phyloP scores from a whole-genome alignment of 805 yeast genomes.

The Starmerella apis region DNA sequence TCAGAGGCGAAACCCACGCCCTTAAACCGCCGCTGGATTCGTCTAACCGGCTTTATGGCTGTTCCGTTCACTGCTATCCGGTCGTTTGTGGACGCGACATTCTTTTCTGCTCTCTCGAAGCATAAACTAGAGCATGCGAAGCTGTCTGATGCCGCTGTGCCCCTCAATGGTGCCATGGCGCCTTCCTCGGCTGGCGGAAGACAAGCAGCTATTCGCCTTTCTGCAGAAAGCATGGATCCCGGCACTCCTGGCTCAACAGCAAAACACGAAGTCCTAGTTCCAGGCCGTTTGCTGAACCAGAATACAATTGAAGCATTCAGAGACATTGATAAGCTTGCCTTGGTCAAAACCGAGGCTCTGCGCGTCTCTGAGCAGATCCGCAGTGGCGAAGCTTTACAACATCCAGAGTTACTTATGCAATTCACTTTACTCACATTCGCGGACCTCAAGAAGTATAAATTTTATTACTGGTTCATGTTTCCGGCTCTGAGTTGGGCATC shows the following conservation, averaged over 20 bases:
- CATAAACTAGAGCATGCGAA: constrained; percentile 65
- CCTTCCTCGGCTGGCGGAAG: constrained; percentile 29
- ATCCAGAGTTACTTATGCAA: constrained; percentile 36
- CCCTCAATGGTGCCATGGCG: constrained; percentile 35
- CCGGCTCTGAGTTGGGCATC: constrained; percentile 47
- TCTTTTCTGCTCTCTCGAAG: constrained; percentile 65
- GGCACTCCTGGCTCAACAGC: constrained; percentile 29
- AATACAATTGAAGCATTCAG: constrained; percentile 86
- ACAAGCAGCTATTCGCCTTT: constrained; percentile 31
- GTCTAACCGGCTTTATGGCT: background rate
- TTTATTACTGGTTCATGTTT: constrained; percentile 80
- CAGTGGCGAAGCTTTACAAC: constrained; percentile 31
- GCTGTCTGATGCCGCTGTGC: constrained; percentile 42
- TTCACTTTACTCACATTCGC: constrained; percentile 60
- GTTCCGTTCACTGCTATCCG: constrained; percentile 40
- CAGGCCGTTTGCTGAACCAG: constrained; percentile 46
- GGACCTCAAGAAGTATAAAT: constrained; percentile 79
- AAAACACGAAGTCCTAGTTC: constrained; percentile 18
- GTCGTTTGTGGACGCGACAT: constrained; percentile 77
- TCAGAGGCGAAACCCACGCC: constrained; percentile 1
- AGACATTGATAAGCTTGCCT: constrained; percentile 47
- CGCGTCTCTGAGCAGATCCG: constrained; percentile 26
- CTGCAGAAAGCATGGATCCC: constrained; percentile 25
- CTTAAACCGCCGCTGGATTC: background rate
- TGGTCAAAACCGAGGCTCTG: constrained; percentile 39